Evolutionary conservation across 1,284 basidiomycete species (phyloP), one percentile per base, ranked within the genome.

Genomic region (Apiotrichum montevideense): DNA sequence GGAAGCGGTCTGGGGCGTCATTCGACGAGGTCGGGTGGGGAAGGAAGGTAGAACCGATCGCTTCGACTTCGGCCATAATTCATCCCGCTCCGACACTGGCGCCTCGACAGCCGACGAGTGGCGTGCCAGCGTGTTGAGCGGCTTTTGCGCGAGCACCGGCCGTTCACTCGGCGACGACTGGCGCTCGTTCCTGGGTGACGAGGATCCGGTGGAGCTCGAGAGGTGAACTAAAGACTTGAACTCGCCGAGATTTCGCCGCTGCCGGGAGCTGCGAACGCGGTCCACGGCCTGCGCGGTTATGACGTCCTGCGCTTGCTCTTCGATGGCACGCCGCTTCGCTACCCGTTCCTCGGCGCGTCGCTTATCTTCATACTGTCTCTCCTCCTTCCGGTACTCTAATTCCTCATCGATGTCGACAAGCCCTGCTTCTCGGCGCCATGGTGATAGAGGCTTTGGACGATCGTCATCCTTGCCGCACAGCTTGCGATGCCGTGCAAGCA

Each of bases 401-500:
- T 57, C 53, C n/a, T 48, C 52, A 29, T 46, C 50, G 6, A 14
- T 46, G 3, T 41, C 46, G 35, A 29, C 21, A 8, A 9, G 14
- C 7, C 35, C 35, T 15, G 29, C 34, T 7, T 42, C 32, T 6
- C 21, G 40, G 1, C 59, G 48, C 66, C 62, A 64, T 10, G 65
- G 63, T 3, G 59, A 61, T 9, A 53, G 41, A 32, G 50, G 51
- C 5, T 14, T 43, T 35, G 52, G 51, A 13, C 55, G 56, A 2
- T 33, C 55, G 14, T 47, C 54, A 47, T 69, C 66, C 40, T 63
- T 60, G 10, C 64, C 62, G 45, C 63, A 67, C 6, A 70, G 44
- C 10, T 58, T 57, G n/a, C 48, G 43, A 46, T 72, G 69, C 4
- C 57, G 51, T 4, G 52, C 57, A 4, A 70, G 40, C 1, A 71